Evolutionary conservation across 495 filamentous ascomycete species (phyloP).

Genomic region (Pseudevernia furfuracea): DNA sequence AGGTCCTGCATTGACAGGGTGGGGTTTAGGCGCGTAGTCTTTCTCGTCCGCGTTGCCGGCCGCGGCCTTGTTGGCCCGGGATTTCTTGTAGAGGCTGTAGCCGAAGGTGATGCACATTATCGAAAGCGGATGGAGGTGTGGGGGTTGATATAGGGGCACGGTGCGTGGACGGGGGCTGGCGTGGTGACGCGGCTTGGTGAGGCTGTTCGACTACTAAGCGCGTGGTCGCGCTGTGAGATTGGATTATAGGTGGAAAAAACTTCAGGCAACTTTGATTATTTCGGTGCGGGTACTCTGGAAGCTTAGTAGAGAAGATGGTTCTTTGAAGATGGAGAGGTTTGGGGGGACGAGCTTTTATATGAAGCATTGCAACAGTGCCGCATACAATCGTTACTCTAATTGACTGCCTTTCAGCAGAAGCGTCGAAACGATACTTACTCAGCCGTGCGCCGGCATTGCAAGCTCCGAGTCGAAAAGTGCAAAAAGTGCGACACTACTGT

Average conservation of each 20-base stretch:
- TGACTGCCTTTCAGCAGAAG: no score
- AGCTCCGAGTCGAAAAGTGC: not conserved
- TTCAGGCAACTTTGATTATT: no score
- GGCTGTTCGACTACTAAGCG: not conserved
- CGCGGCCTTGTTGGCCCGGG: not conserved
- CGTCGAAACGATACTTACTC: not conserved
- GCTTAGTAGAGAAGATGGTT: not conserved
- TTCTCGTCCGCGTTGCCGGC: not conserved
- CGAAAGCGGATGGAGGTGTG: no score
- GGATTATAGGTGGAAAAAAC: no score
- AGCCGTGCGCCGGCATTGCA: not conserved
- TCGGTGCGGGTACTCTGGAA: no score
- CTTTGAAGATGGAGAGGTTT: not conserved
- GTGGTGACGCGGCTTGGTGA: not conserved
- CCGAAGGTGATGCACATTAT: slow-evolving; percentile 10
- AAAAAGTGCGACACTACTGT: not conserved
- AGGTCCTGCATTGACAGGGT: not conserved
- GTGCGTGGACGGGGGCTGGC: not conserved
- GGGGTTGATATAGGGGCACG: not conserved
- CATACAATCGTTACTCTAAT: not conserved
- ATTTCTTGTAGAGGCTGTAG: not conserved
- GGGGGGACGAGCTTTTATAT: not conserved
- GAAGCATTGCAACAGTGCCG: not conserved
- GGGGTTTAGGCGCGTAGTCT: slow-evolving; percentile 2
- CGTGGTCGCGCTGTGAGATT: not conserved